phyloP scores from a whole-genome alignment of 495 filamentous ascomycete species.

The Penicillium cataractarum region DNA sequence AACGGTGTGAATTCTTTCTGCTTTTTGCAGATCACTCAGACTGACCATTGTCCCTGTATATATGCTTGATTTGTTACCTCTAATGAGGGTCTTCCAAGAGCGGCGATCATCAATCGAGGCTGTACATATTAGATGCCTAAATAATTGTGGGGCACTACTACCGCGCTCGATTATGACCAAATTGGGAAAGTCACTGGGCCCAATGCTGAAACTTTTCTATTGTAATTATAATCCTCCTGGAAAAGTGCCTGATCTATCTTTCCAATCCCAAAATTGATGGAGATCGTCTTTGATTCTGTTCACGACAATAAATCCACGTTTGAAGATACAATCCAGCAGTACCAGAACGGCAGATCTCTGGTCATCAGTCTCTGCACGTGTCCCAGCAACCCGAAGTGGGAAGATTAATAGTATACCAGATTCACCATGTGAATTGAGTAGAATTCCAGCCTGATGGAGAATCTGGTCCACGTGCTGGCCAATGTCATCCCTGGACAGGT shows the following conservation, averaged over 20 bases:
- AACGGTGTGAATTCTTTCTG: too few species aligned
- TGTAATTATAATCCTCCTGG: not conserved
- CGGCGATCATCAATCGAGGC: not conserved
- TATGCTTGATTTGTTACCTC: not conserved
- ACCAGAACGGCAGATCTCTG: not conserved
- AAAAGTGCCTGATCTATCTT: not conserved
- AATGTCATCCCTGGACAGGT: not conserved
- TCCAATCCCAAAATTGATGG: not conserved
- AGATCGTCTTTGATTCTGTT: not conserved
- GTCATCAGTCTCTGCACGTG: not conserved
- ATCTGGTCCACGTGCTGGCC: not conserved
- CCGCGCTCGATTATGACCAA: constrained; percentile 3
- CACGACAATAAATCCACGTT: not conserved
- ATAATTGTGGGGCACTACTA: not conserved
- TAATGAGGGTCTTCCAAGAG: not conserved
- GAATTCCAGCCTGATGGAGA: not conserved
- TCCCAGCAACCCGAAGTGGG: not conserved
- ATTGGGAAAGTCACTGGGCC: not conserved
- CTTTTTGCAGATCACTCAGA: not conserved
- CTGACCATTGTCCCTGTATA: not conserved
- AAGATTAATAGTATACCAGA: not conserved
- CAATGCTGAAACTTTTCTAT: not conserved
- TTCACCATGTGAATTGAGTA: not conserved
- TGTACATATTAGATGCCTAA: not conserved
- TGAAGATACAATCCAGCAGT: not conserved